phyloP scores from a whole-genome alignment of 331 rosid species.

The Saraca asoca region DNA sequence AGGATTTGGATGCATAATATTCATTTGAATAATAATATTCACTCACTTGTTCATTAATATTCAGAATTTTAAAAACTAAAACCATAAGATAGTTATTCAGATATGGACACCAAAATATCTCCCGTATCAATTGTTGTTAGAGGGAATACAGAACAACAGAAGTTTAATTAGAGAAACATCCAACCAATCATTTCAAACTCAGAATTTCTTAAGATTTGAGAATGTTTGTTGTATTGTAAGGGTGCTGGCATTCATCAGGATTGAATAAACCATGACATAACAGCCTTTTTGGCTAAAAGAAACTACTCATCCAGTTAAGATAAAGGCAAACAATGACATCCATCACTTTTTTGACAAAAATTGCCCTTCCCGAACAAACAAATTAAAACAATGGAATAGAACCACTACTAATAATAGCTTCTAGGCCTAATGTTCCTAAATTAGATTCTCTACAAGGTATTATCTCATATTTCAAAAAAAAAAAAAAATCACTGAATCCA shows the following conservation, averaged over 20 bases:
- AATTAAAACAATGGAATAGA: background rate
- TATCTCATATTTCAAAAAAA: background rate
- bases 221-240: background rate
- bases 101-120: background rate
- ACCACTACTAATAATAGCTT: background rate
- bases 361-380: background rate
- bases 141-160: background rate
- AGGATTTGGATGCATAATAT: background rate
- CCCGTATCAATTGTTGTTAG: background rate
- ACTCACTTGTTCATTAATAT: background rate
- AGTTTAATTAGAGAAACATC: background rate
- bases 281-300: background rate
- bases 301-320: background rate
- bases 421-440: background rate
- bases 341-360: too few species aligned
- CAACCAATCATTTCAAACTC: background rate
- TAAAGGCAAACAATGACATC: background rate
- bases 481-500: too few species aligned
- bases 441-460: background rate
- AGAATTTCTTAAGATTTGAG: background rate
- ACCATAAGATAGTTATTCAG: background rate
- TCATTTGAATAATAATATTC: background rate
- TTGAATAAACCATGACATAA: background rate
- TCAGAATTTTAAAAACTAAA: background rate
- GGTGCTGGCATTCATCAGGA: too few species aligned